Evolutionary conservation across 805 yeast genomes (phyloP), one percentile per base, ranked within the genome.

Genomic region (Lipomyces spencermartinsiae): DNA sequence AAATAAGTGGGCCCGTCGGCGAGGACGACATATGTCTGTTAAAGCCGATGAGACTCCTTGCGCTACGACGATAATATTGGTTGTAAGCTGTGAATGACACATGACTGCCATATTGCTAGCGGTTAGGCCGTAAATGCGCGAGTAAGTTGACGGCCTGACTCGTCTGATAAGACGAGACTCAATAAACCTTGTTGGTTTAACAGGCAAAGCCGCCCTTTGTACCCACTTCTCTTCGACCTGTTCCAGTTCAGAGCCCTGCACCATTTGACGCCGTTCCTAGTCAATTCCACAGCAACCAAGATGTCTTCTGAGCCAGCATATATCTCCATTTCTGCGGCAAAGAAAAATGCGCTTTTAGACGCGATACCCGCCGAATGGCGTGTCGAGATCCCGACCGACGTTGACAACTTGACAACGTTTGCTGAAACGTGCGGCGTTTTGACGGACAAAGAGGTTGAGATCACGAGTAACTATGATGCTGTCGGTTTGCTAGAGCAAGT

Each of bases 321-420:
- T 74, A 74, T 77, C 66, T 80, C 77, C 34, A 83, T 82, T 59
- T 84, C 85, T 4, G 78, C 77, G 29, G 76, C 77, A 64, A 85
- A 84, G 73, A 74, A 77, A 53, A 78, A 78, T 33, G 78, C 75
- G 46, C 80, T 87, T 74, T 80, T 84, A 61, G 74, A 79, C 6
- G 78, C 80, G 59, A 80, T 86, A 76, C 79, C 82, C 19, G 67
- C 73, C 9, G 82, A 84, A 69, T 86, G 89, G 89, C 72, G 78
- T 25, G 73, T 81, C 34, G 79, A 82, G 9, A 75, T 64, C 31
- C 60, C 70, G 51, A 70, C 71, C 62, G 69, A 74, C 5, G 82
- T 80, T 49, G 86, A 81, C 62, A 68, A 72, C 67, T 83, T 83
- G 22, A 68, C 78, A 12, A 57, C 75, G 46, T 80, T 81, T 81